Evolutionary conservation across 139 green algal species (phyloP), one percentile per base, ranked within the genome.

Genomic region (Closterium sp.): DNA sequence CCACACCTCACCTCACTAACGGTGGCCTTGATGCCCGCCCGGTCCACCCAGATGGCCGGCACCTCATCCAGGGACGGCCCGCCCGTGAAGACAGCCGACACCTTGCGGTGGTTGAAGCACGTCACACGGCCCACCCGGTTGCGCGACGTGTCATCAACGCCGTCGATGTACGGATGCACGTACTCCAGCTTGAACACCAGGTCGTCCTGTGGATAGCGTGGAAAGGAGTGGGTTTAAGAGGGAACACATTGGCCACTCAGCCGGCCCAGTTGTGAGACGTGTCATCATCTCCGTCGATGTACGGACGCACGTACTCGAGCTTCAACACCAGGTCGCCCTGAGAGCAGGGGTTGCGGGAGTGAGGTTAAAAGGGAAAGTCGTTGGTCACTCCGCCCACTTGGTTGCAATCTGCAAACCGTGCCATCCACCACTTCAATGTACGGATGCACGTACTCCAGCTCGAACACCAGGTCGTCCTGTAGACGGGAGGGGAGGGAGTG

Each of bases 41-140:
- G 95, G 94, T 99, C 97, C 9, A 99, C 96, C 94, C 97, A 98
- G 76, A 99, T 95, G 3, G 96, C 91, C 0, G 97, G 97, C 55
- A 98, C 96, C n/a, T 99, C 97, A 3, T 97, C 95, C 8, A 94
- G 92, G 43, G 90, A 87, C 92, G 95, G 91, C 87, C 96, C 95
- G 19, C 94, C 94, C 0, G 96, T 97, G 94, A 99, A 99, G 28
- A 98, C 95, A 6, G 96, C 95, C 1, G 95, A 98, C n/a, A 97
- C 92, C 95, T 98, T 98, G 94, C 97, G 95, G 10, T 34, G 84
- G 89, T 95, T 95, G 92, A 96, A 96, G 34, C 96, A 90, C 25
- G 90, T 91, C 5, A 94, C 92, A 2, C 85, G 85, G 16, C 97
- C 93, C 19, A 91, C 32, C 1, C 83, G 34, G 34, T 88, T 91